These are phyloP conservation scores for Populus alba DNA, from an alignment of 345 rosid species.

Conservation along the genomic window DNA sequence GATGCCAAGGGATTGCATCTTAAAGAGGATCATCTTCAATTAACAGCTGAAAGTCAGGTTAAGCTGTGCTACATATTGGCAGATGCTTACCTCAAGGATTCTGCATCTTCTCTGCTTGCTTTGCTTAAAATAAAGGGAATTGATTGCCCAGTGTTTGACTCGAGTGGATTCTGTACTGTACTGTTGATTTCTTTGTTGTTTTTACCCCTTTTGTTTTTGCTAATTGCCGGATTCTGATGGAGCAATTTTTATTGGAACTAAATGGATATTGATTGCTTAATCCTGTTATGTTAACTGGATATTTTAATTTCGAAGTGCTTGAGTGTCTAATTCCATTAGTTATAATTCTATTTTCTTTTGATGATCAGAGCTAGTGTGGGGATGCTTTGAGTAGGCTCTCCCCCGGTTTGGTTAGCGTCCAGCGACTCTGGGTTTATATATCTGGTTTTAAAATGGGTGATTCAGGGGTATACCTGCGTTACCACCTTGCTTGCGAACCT, in stretches of 20 bases:
- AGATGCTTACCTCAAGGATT: slow-evolving; percentile 50
- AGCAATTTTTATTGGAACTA: not conserved
- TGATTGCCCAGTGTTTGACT: not conserved
- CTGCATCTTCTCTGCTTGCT: slow-evolving; percentile 7
- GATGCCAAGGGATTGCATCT: slow-evolving; percentile 75
- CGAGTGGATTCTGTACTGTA: not conserved
- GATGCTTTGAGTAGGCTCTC: no score
- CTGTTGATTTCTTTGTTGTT: not conserved
- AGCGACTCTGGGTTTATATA: no score
- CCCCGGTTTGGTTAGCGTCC: no score
- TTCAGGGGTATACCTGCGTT: no score
- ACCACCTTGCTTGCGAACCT: no score
- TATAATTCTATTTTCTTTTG: no score
- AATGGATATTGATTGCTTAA: no score
- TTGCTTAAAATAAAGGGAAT: not conserved
- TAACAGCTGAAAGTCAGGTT: slow-evolving; percentile 70
- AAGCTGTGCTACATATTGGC: slow-evolving; percentile 70
- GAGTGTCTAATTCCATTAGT: no score
- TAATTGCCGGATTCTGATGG: not conserved
- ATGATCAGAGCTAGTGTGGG: no score
- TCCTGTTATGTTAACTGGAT: no score
- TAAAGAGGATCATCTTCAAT: slow-evolving; percentile 70
- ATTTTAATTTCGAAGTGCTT: no score
- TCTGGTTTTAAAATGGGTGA: no score
- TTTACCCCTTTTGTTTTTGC: not conserved